Conservation (phyloP, 2,329 filamentous ascomycete genomes). For the Alternaria infectoria region DNA sequence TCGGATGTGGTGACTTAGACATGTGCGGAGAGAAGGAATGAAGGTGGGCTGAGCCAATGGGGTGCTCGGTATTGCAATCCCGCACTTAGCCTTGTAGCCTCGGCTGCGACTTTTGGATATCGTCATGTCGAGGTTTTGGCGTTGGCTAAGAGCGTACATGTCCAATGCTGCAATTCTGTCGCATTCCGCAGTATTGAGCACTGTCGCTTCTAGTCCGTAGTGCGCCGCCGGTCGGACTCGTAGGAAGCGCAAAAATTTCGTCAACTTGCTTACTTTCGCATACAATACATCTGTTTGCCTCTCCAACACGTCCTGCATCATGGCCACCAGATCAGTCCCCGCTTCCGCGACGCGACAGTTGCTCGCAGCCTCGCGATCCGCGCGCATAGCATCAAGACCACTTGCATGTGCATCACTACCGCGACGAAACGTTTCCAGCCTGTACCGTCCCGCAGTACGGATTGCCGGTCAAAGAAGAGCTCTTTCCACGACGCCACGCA, state of each 20-base stretch:
- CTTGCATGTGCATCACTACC: constrained; percentile 24
- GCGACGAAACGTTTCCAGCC: constrained; percentile 21
- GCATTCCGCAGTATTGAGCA: constrained; percentile 9
- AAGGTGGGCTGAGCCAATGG: constrained; percentile 25
- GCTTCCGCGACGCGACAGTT: constrained; percentile 36
- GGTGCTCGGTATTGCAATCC: constrained; percentile 24
- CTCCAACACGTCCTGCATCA: constrained; percentile 22
- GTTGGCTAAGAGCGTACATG: constrained; percentile 18
- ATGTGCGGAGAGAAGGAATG: neutral
- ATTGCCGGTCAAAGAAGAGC: constrained; percentile 48
- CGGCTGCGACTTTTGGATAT: constrained; percentile 28
- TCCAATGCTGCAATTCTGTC: constrained; percentile 13
- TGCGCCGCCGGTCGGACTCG: neutral
- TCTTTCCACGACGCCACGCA: constrained; percentile 41
- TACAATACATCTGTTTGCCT: neutral
- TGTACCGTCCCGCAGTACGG: constrained; percentile 41
- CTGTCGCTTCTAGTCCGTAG: neutral
- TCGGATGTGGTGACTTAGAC: neutral
- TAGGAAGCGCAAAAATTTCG: neutral
- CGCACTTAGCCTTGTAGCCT: constrained; percentile 37
- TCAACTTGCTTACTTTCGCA: neutral
- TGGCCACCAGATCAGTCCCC: constrained; percentile 42
- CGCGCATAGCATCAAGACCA: constrained; percentile 25
- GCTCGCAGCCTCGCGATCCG: constrained; percentile 27
- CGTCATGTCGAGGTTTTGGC: constrained; percentile 24